A percentile compares a stretch with the other conserved stretches of the same genome.
Evolutionary conservation across 768 basidiomycete species (phyloP).

Genomic region (Mycena albidolilacea): DNA sequence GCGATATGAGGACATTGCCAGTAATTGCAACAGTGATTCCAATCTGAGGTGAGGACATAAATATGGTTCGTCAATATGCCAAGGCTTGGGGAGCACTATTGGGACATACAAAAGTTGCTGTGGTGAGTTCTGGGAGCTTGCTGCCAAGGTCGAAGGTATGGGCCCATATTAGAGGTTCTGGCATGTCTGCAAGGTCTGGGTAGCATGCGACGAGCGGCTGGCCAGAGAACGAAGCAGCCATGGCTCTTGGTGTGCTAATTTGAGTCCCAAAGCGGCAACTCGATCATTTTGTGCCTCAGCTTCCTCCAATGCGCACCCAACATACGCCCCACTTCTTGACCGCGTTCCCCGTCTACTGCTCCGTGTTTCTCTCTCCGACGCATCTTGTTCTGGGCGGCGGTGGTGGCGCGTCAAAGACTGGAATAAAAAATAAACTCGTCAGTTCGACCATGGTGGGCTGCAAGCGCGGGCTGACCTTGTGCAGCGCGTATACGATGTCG

Average conservation of each 20-base stretch:
- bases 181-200: conserved; percentile 13
- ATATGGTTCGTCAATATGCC: conserved; percentile 46
- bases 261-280: conserved; percentile 5
- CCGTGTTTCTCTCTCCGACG: conserved; percentile 81
- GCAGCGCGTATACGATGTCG: conserved; percentile 80
- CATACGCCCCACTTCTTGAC: conserved; percentile 86
- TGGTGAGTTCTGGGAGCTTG: conserved; percentile 37
- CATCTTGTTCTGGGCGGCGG: conserved; percentile 91
- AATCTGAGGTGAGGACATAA: conserved; percentile 60
- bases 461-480: conserved; percentile 21
- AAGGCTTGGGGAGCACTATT: neutral
- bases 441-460: conserved; percentile 45
- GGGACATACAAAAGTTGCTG: conserved; percentile 29
- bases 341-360: conserved; percentile 91
- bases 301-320: conserved; percentile 78
- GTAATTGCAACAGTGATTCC: conserved; percentile 88
- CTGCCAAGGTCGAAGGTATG: conserved; percentile 21
- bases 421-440: conserved; percentile 96
- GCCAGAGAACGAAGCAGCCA: conserved; percentile 3
- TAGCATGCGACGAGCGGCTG: conserved; percentile 29
- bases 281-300: conserved; percentile 2
- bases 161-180: neutral
- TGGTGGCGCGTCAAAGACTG: conserved; percentile 86
- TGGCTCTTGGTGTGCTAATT: neutral
- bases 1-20: conserved; percentile 90